phyloP scores from a whole-genome alignment of 2,329 filamentous ascomycete species.

The Fusarium sp. region DNA sequence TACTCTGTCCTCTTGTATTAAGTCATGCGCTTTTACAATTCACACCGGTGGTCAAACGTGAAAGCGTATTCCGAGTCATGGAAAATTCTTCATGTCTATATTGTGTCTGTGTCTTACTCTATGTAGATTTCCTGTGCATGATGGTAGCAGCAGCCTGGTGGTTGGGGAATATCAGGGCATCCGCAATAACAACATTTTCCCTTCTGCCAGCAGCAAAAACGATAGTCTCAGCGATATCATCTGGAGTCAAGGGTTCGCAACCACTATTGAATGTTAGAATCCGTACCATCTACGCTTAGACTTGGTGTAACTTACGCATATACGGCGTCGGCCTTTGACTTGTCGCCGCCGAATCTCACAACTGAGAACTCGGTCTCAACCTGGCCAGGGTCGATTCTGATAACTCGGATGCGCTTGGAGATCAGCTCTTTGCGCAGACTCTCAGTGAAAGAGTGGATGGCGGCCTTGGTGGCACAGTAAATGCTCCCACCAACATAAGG shows the following conservation, averaged over 20 bases:
- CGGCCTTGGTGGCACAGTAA: slow-evolving; percentile 93
- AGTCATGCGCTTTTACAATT: too few relatives aligned
- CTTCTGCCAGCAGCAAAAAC: slow-evolving; percentile 86
- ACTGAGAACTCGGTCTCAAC: slow-evolving; percentile 96
- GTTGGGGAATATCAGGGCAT: slow-evolving; percentile 87
- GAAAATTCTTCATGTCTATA: neutral
- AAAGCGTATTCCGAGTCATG: too few relatives aligned
- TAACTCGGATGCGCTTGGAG: slow-evolving; percentile 81
- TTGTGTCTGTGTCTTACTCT: neutral
- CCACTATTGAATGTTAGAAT: slow-evolving; percentile 60
- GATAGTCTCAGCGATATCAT: slow-evolving; percentile 90
- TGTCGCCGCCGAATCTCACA: slow-evolving; percentile 88
- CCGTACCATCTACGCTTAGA: fast-evolving
- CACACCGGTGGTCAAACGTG: too few relatives aligned
- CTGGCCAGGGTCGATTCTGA: slow-evolving; percentile 90
- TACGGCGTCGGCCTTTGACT: slow-evolving; percentile 87
- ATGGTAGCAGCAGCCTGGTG: slow-evolving; percentile 69
- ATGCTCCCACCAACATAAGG: slow-evolving; percentile 87
- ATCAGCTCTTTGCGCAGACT: slow-evolving; percentile 85
- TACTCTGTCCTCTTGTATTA: too few relatives aligned
- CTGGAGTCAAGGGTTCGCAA: slow-evolving; percentile 84
- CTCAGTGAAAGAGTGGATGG: slow-evolving; percentile 86
- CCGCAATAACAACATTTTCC: slow-evolving; percentile 91
- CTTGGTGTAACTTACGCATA: slow-evolving; percentile 72
- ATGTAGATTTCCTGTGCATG: slow-evolving; percentile 48